A percentile compares a stretch with the other conserved stretches of the same genome.
phyloP scores from a whole-genome alignment of 352 stramenopile species.

The Pythium aphanidermatum region DNA sequence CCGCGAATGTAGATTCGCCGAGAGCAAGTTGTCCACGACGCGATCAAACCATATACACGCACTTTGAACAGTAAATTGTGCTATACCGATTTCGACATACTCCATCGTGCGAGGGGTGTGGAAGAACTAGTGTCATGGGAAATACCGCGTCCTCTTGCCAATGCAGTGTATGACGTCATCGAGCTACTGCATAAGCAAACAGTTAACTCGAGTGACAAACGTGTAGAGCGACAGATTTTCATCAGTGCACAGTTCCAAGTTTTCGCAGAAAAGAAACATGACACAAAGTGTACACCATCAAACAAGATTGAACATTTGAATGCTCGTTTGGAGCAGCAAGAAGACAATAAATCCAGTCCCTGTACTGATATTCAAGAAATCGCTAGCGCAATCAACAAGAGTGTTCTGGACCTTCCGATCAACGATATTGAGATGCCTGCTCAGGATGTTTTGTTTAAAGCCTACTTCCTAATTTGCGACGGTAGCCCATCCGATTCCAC shows the following conservation, averaged over 20 bases:
- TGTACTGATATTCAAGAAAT: constrained; percentile 26
- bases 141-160: constrained; percentile 37
- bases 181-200: constrained; percentile 38
- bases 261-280: constrained; percentile 15
- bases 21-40: constrained; percentile 44
- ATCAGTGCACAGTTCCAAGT: constrained; percentile 37
- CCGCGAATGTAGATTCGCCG: constrained; percentile 60
- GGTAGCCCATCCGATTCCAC: neutral
- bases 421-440: constrained; percentile 6
- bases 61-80: constrained; percentile 38
- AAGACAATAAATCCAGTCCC: no score
- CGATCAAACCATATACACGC: constrained; percentile 27
- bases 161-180: constrained; percentile 49
- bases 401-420: constrained; percentile 44
- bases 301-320: no score
- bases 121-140: constrained; percentile 49
- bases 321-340: no score
- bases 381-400: constrained; percentile 24
- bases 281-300: neutral
- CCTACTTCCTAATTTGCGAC: constrained; percentile 33
- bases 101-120: constrained; percentile 42
- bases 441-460: constrained; percentile 46
- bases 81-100: constrained; percentile 46
- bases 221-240: constrained; percentile 33
- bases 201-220: constrained; percentile 30